Percentiles rank a stretch among this genome's conserved stretches.
Evolutionary conservation across 2,329 filamentous ascomycete genomes (phyloP).

Genomic region (Paecilomyces sp.): DNA sequence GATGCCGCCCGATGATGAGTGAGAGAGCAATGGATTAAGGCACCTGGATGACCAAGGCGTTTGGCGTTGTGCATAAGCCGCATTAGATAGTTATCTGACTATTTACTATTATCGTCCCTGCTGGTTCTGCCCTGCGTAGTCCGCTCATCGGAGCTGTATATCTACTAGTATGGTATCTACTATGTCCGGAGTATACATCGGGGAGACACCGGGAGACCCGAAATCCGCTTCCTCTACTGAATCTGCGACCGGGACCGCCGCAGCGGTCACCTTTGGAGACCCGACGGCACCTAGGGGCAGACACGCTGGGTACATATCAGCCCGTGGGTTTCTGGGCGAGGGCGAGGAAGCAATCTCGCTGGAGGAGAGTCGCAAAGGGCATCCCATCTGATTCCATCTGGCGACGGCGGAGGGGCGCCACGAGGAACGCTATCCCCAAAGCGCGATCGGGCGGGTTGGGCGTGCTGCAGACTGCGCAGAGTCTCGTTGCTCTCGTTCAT

Average conservation of each 20-base stretch:
- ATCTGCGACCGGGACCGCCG: background rate
- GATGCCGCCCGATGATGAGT: conserved; percentile 93
- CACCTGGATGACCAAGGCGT: conserved; percentile 1
- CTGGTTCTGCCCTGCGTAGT: background rate
- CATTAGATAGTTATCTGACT: background rate
- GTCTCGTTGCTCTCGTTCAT: background rate
- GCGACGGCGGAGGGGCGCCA: conserved; percentile 10
- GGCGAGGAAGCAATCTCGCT: too few species aligned
- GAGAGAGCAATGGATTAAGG: conserved; percentile 19
- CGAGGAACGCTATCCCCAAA: conserved; percentile 16
- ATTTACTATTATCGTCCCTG: background rate
- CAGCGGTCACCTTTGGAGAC: background rate
- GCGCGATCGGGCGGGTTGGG: conserved; percentile 2
- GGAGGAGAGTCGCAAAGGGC: too few species aligned
- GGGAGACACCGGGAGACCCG: background rate
- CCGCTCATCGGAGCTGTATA: background rate
- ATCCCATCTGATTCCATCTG: background rate
- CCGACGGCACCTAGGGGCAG: background rate
- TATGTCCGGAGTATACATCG: background rate
- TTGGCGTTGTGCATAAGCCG: background rate
- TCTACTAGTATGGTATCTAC: too few species aligned
- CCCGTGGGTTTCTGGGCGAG: background rate
- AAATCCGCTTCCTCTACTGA: background rate
- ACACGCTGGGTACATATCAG: background rate
- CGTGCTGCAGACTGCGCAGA: conserved; percentile 21